These are phyloP conservation scores for Metschnikowia picachoensis DNA, from an alignment of 805 yeast species.

Conservation along the genomic window DNA sequence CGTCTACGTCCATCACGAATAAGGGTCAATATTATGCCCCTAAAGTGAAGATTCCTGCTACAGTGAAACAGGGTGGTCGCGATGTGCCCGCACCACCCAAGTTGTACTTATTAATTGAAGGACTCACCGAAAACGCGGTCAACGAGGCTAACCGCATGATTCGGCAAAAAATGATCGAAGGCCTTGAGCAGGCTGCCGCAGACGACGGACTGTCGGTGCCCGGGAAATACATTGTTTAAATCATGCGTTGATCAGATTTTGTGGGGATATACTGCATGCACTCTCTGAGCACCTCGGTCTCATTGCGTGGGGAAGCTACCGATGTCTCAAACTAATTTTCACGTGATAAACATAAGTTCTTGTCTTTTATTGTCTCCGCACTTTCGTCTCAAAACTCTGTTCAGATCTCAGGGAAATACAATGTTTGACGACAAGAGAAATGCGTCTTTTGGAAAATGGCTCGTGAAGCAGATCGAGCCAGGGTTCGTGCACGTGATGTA, in stretches of 20 bases:
- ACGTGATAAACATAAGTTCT: no score
- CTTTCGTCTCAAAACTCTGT: no score
- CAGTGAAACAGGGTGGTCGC: constrained; percentile 45
- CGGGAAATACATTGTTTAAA: constrained; percentile 48
- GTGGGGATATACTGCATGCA: no score
- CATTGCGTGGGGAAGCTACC: no score
- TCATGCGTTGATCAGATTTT: neutral
- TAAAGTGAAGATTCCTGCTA: constrained; percentile 42
- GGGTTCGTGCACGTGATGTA: constrained; percentile 56
- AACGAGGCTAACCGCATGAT: constrained; percentile 55
- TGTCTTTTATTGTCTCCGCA: no score
- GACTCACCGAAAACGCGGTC: constrained; percentile 57
- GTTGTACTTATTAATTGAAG: constrained; percentile 74
- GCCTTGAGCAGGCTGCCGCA: constrained; percentile 46
- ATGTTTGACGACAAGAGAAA: no score
- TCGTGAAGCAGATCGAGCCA: constrained; percentile 40
- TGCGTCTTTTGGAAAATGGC: constrained; percentile 18
- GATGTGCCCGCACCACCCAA: constrained; percentile 61
- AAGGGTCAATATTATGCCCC: constrained; percentile 68
- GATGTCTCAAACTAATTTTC: no score
- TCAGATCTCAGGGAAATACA: no score
- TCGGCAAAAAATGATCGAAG: constrained; percentile 52
- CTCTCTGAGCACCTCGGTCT: no score
- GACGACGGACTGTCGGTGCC: constrained; percentile 40
- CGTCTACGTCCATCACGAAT: constrained; percentile 73